These are phyloP conservation scores for Aspergillus proliferans DNA, from an alignment of 2,329 filamentous ascomycete species.

Conservation along the genomic window DNA sequence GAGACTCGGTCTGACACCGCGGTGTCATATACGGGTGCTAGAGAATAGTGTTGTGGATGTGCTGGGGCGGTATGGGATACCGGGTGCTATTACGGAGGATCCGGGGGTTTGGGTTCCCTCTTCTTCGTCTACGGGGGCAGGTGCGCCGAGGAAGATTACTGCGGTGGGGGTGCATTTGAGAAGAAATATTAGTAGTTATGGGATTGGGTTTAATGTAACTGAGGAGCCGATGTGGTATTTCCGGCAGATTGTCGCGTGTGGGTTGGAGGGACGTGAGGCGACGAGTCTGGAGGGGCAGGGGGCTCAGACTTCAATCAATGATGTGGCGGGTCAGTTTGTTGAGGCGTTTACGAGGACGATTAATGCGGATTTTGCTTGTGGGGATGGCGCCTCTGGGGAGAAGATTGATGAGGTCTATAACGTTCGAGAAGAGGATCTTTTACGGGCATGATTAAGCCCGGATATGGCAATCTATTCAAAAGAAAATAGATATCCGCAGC, in stretches of 20 bases:
- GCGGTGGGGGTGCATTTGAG: slow-evolving; percentile 88
- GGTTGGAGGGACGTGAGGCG: slow-evolving; percentile 69
- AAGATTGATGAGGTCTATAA: slow-evolving; percentile 36
- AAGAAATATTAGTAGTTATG: slow-evolving; percentile 75
- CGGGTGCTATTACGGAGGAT: slow-evolving; percentile 61
- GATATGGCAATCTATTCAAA: too few species aligned
- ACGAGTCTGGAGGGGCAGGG: slow-evolving; percentile 64
- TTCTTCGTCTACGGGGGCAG: background rate
- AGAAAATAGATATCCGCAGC: background rate
- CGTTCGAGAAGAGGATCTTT: slow-evolving; percentile 29
- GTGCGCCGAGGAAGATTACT: slow-evolving; percentile 62
- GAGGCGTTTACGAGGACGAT: slow-evolving; percentile 32
- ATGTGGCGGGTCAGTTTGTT: slow-evolving; percentile 33
- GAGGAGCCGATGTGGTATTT: slow-evolving; percentile 59
- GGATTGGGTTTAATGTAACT: slow-evolving; percentile 61
- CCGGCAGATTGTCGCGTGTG: slow-evolving; percentile 80
- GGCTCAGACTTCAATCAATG: slow-evolving; percentile 28
- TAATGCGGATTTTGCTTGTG: slow-evolving; percentile 31
- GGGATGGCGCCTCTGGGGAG: slow-evolving; percentile 22
- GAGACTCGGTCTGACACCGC: slow-evolving; percentile 60
- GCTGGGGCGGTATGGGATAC: slow-evolving; percentile 55
- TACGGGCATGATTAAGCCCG: background rate
- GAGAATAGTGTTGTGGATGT: slow-evolving; percentile 69
- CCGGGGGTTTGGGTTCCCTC: slow-evolving; percentile 72
- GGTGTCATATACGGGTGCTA: slow-evolving; percentile 70